Conservation (phyloP, 805 yeast genomes). For the Grigorovia transvaalensis region DNA sequence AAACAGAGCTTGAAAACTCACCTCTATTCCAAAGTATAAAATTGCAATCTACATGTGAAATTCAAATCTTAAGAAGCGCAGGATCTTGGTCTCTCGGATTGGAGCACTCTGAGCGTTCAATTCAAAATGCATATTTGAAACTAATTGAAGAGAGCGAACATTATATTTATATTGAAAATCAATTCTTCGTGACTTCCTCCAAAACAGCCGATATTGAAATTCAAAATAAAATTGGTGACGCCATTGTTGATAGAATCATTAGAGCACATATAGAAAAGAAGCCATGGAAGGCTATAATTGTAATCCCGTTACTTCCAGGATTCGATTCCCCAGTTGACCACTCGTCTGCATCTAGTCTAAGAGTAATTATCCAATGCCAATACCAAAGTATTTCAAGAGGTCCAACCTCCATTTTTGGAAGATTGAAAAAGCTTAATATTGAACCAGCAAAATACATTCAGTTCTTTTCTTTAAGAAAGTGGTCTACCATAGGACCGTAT, state of each 20-base stretch:
- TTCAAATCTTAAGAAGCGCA: conserved; percentile 81
- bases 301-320: conserved; percentile 96
- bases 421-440: conserved; percentile 67
- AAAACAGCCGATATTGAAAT: conserved; percentile 74
- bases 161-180: conserved; percentile 89
- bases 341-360: conserved; percentile 88
- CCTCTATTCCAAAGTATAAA: conserved; percentile 32
- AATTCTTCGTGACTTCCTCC: conserved; percentile 87
- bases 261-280: conserved; percentile 71
- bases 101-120: conserved; percentile 74
- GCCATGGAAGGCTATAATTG: conserved; percentile 80
- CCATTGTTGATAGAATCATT: conserved; percentile 90
- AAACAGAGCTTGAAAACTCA: conserved; percentile 52
- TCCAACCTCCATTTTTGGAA: conserved; percentile 73
- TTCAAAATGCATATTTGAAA: conserved; percentile 85
- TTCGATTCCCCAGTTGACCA: conserved; percentile 88
- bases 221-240: conserved; percentile 83
- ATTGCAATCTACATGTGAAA: conserved; percentile 78
- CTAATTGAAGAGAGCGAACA: conserved; percentile 87
- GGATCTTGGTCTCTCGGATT: conserved; percentile 91
- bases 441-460: conserved; percentile 86
- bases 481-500: conserved; percentile 84
- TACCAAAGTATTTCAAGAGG: conserved; percentile 90
- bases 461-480: conserved; percentile 83
- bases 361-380: conserved; percentile 95